Evolutionary conservation across 805 yeast genomes (phyloP).

Genomic region (Hanseniaspora guilliermondii): DNA sequence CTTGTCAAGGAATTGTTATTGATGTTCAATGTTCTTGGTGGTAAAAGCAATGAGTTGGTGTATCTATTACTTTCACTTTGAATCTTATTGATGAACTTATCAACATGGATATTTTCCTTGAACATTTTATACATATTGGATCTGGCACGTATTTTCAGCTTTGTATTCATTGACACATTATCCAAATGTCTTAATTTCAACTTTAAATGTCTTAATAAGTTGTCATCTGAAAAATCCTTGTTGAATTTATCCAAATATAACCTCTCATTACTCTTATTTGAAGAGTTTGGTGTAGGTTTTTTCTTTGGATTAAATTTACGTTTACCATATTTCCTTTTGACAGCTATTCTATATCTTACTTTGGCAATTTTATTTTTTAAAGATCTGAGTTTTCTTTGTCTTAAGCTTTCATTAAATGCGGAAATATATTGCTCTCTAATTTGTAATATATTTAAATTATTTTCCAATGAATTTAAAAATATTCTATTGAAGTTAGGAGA

Average conservation of each 20-base stretch:
- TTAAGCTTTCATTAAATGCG: background rate
- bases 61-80: constrained; percentile 5
- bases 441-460: constrained; percentile 16
- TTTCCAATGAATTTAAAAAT: constrained; percentile 20
- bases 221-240: background rate
- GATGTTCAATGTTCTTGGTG: constrained; percentile 12
- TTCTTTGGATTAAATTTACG: constrained; percentile 6
- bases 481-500: constrained; percentile 26
- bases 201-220: background rate
- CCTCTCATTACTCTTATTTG: background rate
- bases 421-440: background rate
- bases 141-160: background rate
- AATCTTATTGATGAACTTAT: background rate
- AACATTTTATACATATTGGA: constrained; percentile 1
- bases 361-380: constrained; percentile 8
- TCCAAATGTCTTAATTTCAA: background rate
- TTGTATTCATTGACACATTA: background rate
- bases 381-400: background rate
- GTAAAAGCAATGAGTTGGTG: constrained; percentile 5
- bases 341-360: constrained; percentile 3
- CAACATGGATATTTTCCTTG: constrained; percentile 3
- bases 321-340: constrained; percentile 3
- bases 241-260: constrained; percentile 1
- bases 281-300: background rate
- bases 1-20: background rate